A percentile compares a stretch with the other conserved stretches of the same genome.
phyloP scores from a whole-genome alignment of 768 basidiomycete species.

The Mycena vitilis region DNA sequence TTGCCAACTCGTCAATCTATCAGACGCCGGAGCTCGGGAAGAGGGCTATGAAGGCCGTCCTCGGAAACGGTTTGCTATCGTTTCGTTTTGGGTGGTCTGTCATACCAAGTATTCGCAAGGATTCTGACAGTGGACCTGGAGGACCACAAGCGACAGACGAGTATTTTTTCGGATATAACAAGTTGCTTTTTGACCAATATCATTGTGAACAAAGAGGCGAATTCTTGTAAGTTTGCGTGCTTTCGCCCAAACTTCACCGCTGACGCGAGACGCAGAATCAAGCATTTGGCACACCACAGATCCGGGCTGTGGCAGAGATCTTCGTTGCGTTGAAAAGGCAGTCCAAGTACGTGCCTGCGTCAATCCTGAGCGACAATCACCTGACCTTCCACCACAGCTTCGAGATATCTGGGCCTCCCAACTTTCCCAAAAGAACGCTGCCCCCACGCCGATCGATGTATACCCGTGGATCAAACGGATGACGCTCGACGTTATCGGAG shows the following conservation, averaged over 20 bases:
- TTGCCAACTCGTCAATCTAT: slow-evolving; percentile 53
- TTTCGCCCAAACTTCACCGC: background rate
- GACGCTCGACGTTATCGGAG: slow-evolving; percentile 15
- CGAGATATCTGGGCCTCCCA: slow-evolving; percentile 11
- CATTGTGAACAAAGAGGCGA: background rate
- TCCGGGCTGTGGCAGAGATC: slow-evolving; percentile 51
- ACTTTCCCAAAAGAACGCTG: background rate
- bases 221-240: background rate
- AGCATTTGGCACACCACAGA: slow-evolving; percentile 56
- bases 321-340: slow-evolving; percentile 52
- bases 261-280: slow-evolving; percentile 49
- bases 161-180: background rate
- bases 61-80: background rate
- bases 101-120: slow-evolving; percentile 40
- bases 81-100: background rate
- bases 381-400: background rate
- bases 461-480: slow-evolving; percentile 11
- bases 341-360: slow-evolving; percentile 39
- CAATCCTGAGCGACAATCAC: too few species aligned
- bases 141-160: slow-evolving; percentile 53
- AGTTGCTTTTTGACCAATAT: background rate
- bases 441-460: slow-evolving; percentile 2
- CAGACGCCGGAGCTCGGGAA: slow-evolving; percentile 43
- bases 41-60: background rate
- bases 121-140: slow-evolving; percentile 49